Percentiles rank a stretch among this genome's conserved stretches.
Evolutionary conservation across 176 grass and related monocot genomes (phyloP).

Genomic region (Stipa capillata): DNA sequence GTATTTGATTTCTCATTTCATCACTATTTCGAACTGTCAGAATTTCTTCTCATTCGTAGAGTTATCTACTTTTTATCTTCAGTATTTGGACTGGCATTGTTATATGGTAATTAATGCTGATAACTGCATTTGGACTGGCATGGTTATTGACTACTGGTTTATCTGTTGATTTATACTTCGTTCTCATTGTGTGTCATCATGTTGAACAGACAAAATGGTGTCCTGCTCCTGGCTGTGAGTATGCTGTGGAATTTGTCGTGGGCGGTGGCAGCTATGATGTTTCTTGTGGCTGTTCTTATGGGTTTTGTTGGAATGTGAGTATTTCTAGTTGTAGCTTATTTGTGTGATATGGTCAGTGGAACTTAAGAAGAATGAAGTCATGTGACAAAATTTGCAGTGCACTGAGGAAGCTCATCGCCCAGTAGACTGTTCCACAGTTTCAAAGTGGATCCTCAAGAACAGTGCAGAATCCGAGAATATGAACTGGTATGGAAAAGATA

Average conservation of each 20-base stretch:
- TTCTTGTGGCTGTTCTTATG: conserved; percentile 82
- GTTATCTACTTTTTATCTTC: neutral
- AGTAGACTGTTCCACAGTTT: conserved; percentile 90
- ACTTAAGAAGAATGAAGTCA: neutral
- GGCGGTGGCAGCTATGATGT: conserved; percentile 92
- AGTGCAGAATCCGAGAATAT: conserved; percentile 98
- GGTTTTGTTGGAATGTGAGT: conserved; percentile 97
- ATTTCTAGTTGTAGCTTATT: conserved; percentile 1
- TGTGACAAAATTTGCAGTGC: conserved; percentile 41
- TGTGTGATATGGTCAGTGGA: neutral
- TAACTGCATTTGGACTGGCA: neutral
- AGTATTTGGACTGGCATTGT: neutral
- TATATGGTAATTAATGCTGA: neutral
- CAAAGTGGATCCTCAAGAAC: conserved; percentile 99
- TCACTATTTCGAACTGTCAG: neutral
- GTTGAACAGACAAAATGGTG: conserved; percentile 96
- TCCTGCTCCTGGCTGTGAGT: conserved; percentile 98
- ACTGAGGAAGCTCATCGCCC: conserved; percentile 98
- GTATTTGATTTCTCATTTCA: neutral
- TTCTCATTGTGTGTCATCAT: neutral
- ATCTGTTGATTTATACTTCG: conserved; percentile 9
- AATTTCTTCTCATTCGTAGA: neutral
- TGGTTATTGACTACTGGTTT: neutral
- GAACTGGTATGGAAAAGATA: conserved; percentile 69
- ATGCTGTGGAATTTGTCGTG: conserved; percentile 92